Evolutionary conservation across 805 yeast species (phyloP).

Genomic region (Saturnispora mendoncae): DNA sequence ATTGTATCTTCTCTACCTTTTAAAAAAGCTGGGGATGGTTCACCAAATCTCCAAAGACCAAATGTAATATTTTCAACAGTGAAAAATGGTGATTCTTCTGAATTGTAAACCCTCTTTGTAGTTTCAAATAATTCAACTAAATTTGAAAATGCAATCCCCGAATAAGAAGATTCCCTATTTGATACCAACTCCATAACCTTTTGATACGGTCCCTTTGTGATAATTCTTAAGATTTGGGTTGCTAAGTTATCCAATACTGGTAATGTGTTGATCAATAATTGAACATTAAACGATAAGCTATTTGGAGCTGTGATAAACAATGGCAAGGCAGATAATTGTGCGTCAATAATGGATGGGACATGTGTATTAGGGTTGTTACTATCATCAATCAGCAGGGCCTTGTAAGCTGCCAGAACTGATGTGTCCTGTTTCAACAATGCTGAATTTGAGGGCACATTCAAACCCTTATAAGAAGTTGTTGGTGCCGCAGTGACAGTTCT

Average conservation of each 20-base stretch:
- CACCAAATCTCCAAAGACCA: slow-evolving; percentile 61
- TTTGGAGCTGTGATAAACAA: slow-evolving; percentile 49
- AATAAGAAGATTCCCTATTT: slow-evolving; percentile 49
- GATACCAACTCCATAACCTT: slow-evolving; percentile 65
- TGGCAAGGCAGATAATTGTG: slow-evolving; percentile 55
- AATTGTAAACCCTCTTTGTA: slow-evolving; percentile 57
- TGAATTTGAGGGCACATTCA: slow-evolving; percentile 29
- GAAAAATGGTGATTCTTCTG: slow-evolving; percentile 63
- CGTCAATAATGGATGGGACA: slow-evolving; percentile 26
- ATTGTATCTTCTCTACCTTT: slow-evolving; percentile 53
- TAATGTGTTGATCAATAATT: slow-evolving; percentile 55
- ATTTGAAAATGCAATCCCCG: slow-evolving; percentile 54
- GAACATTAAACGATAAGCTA: slow-evolving; percentile 50
- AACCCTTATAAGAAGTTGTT: slow-evolving; percentile 21
- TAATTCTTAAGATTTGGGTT: slow-evolving; percentile 64
- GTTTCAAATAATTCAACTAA: slow-evolving; percentile 72
- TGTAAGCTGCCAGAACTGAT: slow-evolving; percentile 23
- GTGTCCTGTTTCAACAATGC: slow-evolving; percentile 24
- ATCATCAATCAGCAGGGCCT: slow-evolving; percentile 19
- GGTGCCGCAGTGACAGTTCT: slow-evolving; percentile 1
- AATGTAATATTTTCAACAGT: slow-evolving; percentile 62
- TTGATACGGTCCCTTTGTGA: slow-evolving; percentile 68
- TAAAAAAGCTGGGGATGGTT: slow-evolving; percentile 47
- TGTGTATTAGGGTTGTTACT: slow-evolving; percentile 8
- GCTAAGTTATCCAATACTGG: slow-evolving; percentile 78